Evolutionary conservation across 1,284 basidiomycete species (phyloP), one percentile per base, ranked within the genome.

Genomic region (Ceratobasidium sp.): DNA sequence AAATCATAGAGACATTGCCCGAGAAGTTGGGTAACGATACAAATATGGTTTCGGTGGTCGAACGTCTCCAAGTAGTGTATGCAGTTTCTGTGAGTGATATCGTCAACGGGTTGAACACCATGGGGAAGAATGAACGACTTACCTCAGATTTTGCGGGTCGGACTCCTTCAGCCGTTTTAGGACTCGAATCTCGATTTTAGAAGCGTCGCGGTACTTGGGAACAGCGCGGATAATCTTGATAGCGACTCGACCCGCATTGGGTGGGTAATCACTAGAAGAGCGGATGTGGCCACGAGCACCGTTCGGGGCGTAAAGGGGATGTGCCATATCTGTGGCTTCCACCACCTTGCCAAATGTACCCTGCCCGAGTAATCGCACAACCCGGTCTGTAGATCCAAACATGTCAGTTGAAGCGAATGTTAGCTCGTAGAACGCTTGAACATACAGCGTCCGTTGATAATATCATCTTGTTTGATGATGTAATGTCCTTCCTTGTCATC

Each of bases 281-380:
- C 72, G 72, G 4, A 73, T 9, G 51, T 65, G 62, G 60, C 51
- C 51, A n/a, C 71, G 71, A 24, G 47, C 45, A 5, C 71, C 71
- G 36, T 82, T 78, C 4, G 48, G 31, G 19, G 71, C 54, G 29
- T 73, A 73, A 51, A 57, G 67, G 63, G 73, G 64, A 78, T 91
- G 90, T 73, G 88, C 91, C 47, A 90, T 89, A 84, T 98, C 95
- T 80, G 93, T 84, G 47, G 96, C 96, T 82, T 99, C 95, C 72
- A 99, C 97, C 33, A 99, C 98, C 84, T 99, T 99, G 78, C 98
- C 98, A 81, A 99, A 99, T 7, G 98, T 99, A 6, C 98, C 98
- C 85, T 99, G 98, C 19, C 98, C 98, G 2, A 99, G 87, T 50
- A 97, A 86, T 72, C 91, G 89, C 69, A 97, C 89, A 73, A 97